Evolutionary conservation across 495 filamentous ascomycete genomes (phyloP), one percentile per base, ranked within the genome.

Genomic region (Hypoxylon fragiforme): DNA sequence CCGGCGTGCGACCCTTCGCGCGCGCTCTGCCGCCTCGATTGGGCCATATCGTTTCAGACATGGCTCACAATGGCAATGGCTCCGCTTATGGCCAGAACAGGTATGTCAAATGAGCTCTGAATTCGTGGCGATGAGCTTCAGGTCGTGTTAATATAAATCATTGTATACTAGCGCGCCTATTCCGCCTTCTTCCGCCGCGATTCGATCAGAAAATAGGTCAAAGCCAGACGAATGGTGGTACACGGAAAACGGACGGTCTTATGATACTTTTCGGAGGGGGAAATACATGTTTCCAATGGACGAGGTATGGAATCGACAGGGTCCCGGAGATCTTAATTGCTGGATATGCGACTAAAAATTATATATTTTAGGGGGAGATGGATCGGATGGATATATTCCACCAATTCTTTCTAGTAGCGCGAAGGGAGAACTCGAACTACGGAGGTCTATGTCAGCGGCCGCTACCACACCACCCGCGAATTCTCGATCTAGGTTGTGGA

Each of bases 401-500:
- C 70, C 85, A 87, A 57, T 70, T 91, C 52, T 86, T 89, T 64
- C 60, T 81, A 8, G 82, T 88, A 4, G 85, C 85, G 14, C 84
- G 89, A 67, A 50, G 76, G 48, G 75, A 85, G 56, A 69, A 75
- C 14, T 77, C 85, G 52, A 70, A 45, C 7, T 67, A 65, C 8
- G 48, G 44, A 48, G 54, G 58, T 36, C 38, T 67, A 18, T 54
- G 53, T 34, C 54, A 54, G 57, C 34, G 77, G 18, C 48, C 20
- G 12, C 15, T 68, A 48, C 32, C 64, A 45, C 13, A 70, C 7
- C 36, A 64, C 14, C 70, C 73, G 4, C 70, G 81, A 16, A 85
- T 95, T 31, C 72, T 97, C 16, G 92, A 97, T 66, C 67, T 96
- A 39, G 92, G 92, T 19, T 90, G 86, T 54, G 92, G 92, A 8